These are phyloP conservation scores for Gracilariopsis chorda DNA, from an alignment of 23 red algal species.

Conservation along the genomic window DNA sequence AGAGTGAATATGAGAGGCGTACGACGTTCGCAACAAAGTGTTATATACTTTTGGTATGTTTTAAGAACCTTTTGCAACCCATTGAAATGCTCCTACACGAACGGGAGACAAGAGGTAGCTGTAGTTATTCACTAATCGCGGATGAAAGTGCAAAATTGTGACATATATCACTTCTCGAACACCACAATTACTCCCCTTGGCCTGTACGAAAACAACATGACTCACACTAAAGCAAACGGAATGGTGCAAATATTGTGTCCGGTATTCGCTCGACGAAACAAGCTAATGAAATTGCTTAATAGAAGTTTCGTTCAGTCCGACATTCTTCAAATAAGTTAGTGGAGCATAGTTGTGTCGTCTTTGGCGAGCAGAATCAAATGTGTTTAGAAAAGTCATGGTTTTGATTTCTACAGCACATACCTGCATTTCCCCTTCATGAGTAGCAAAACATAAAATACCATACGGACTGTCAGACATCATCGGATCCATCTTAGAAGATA, in stretches of 20 bases:
- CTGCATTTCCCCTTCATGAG: neutral
- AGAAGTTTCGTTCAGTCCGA: neutral
- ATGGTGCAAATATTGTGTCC: conserved; percentile 3
- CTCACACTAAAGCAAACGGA: neutral
- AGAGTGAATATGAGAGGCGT: neutral
- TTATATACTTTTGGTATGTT: neutral
- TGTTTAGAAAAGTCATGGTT: neutral
- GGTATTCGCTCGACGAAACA: neutral
- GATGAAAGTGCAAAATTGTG: neutral
- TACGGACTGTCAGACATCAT: neutral
- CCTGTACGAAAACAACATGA: neutral
- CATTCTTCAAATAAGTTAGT: neutral
- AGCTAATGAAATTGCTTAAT: neutral
- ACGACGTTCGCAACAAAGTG: neutral
- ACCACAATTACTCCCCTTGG: neutral
- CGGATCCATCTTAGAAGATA: neutral
- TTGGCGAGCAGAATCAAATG: neutral
- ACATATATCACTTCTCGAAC: neutral
- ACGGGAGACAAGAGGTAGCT: neutral
- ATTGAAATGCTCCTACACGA: neutral
- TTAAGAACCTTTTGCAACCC: neutral
- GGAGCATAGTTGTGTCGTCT: neutral
- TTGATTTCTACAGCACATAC: conserved; percentile 2
- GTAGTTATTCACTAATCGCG: neutral
- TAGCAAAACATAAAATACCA: neutral